These are phyloP conservation scores for Fusarium albidum DNA, from an alignment of 2,329 filamentous ascomycete species.

Conservation along the genomic window DNA sequence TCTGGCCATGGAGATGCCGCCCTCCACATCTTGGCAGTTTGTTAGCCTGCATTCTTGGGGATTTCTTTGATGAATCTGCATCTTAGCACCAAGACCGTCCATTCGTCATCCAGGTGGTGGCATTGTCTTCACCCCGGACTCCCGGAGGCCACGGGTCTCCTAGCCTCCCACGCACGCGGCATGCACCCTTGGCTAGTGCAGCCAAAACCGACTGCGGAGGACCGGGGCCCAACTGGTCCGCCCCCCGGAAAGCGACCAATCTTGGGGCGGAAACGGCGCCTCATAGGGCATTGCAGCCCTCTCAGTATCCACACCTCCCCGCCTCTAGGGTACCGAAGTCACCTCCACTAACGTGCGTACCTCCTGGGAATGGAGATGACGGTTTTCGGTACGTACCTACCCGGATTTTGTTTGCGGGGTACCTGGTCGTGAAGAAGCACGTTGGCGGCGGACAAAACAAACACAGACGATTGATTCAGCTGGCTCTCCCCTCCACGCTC, in stretches of 20 bases:
- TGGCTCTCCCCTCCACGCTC: too few relatives aligned
- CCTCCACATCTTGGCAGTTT: conserved; percentile 3
- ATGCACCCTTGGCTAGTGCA: conserved; percentile 17
- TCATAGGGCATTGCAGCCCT: conserved; percentile 17
- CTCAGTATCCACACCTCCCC: conserved; percentile 10
- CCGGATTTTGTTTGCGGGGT: conserved; percentile 37
- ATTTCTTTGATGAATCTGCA: neutral
- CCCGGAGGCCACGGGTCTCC: conserved; percentile 21
- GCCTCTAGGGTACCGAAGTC: conserved; percentile 33
- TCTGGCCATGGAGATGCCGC: conserved; percentile 6
- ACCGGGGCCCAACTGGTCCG: conserved; percentile 25
- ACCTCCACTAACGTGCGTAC: too few relatives aligned
- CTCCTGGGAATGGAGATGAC: conserved; percentile 11
- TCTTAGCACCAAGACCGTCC: neutral
- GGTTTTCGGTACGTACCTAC: too few relatives aligned
- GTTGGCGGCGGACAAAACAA: neutral
- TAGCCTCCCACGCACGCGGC: conserved; percentile 8
- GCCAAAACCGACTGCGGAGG: conserved; percentile 18
- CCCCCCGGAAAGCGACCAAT: conserved; percentile 23
- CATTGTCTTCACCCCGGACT: conserved; percentile 19
- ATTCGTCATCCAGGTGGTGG: conserved; percentile 8
- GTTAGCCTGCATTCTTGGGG: neutral
- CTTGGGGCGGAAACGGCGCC: conserved; percentile 11
- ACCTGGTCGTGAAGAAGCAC: conserved; percentile 5
- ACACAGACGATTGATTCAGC: neutral